These are phyloP conservation scores for Acorus gramineus DNA, from an alignment of 106 monocot genomes.

Conservation along the genomic window DNA sequence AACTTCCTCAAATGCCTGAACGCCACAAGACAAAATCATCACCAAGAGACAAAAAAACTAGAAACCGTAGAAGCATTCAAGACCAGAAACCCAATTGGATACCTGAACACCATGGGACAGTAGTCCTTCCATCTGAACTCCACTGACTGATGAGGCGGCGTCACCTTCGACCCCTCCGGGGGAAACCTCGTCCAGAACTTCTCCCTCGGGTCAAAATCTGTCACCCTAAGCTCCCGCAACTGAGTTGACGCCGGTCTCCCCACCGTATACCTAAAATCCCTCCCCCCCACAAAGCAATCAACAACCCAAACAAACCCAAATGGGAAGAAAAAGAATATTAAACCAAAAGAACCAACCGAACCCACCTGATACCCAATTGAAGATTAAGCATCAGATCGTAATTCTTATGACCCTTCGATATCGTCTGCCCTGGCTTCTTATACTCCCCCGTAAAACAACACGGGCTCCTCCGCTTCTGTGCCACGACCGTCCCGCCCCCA, in stretches of 20 bases:
- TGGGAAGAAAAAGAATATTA: background rate
- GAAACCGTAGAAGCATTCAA: background rate
- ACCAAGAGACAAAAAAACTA: background rate
- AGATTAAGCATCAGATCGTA: constrained; percentile 55
- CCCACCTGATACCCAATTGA: constrained; percentile 58
- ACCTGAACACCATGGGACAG: constrained; percentile 88
- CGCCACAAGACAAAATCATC: too few relatives aligned
- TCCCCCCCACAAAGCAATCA: too few relatives aligned
- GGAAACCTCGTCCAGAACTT: constrained; percentile 94
- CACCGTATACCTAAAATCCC: constrained; percentile 47
- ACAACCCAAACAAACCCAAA: background rate
- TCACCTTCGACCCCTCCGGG: constrained; percentile 75
- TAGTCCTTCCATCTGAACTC: constrained; percentile 97
- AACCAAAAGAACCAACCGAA: background rate
- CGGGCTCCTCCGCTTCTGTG: constrained; percentile 5
- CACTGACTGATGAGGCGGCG: constrained; percentile 63
- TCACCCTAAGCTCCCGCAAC: constrained; percentile 39
- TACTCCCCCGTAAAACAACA: constrained; percentile 16
- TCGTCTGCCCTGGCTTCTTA: constrained; percentile 54
- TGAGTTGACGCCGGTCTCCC: constrained; percentile 40
- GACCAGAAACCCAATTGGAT: background rate
- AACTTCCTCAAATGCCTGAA: constrained; percentile 68
- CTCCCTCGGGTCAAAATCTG: constrained; percentile 75
- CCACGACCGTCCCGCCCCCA: background rate
- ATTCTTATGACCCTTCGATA: constrained; percentile 63